phyloP scores from a whole-genome alignment of 208 protist species.

The Acanthamoeba healyi region DNA sequence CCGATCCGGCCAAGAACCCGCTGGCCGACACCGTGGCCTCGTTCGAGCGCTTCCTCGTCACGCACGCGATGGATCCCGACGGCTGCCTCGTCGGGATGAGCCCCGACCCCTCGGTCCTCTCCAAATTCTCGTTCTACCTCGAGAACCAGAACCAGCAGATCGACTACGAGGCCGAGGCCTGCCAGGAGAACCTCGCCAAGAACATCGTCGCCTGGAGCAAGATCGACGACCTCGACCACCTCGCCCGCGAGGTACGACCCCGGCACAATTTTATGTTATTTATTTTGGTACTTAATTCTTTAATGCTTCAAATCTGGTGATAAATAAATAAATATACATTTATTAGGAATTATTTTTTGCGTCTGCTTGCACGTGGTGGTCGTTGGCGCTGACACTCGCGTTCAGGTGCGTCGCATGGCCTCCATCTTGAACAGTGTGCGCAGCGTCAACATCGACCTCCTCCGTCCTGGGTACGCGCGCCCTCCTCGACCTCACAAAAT shows the following conservation, averaged over 20 bases:
- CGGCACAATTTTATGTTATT: not conserved
- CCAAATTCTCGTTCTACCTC: constrained; percentile 54
- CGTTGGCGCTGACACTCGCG: too few relatives aligned
- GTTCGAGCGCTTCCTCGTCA: constrained; percentile 30
- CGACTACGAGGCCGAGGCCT: constrained; percentile 53
- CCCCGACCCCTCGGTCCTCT: not conserved
- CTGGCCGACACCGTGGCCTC: constrained; percentile 5
- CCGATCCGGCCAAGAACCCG: constrained; percentile 14
- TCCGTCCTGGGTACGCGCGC: not conserved
- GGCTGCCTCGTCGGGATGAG: constrained; percentile 45
- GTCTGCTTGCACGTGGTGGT: not conserved
- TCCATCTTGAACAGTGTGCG: constrained; percentile 28
- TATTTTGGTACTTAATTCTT: too few relatives aligned
- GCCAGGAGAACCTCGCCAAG: constrained; percentile 26
- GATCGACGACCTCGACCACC: constrained; percentile 3
- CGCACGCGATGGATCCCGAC: constrained; percentile 43
- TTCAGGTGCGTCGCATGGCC: constrained; percentile 19
- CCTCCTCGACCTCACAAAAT: too few relatives aligned
- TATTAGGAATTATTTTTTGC: not conserved
- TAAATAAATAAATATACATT: not conserved
- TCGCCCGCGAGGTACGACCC: not conserved
- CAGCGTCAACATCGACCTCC: constrained; percentile 33
- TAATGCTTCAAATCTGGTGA: not conserved
- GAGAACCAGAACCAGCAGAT: constrained; percentile 44
- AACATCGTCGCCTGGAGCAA: constrained; percentile 64